These are phyloP conservation scores for Cytospora schulzeri DNA, from an alignment of 2,329 filamentous ascomycete species.

Conservation along the genomic window DNA sequence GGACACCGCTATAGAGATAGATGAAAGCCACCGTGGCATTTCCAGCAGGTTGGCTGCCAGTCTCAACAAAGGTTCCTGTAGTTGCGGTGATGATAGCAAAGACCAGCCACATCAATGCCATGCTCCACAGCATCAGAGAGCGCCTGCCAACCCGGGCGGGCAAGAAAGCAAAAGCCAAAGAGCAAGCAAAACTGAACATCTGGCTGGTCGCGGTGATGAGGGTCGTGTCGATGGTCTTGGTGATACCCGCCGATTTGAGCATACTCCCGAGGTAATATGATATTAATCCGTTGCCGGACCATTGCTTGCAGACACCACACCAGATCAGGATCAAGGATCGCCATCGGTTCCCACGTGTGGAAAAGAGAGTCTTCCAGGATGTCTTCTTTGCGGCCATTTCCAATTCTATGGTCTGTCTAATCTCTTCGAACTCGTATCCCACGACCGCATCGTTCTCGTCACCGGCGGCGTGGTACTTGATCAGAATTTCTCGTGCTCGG, in stretches of 20 bases:
- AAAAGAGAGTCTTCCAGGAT: slow-evolving; percentile 57
- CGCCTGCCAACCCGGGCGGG: neutral
- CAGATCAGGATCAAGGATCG: slow-evolving; percentile 51
- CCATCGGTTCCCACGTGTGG: slow-evolving; percentile 52
- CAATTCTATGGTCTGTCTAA: slow-evolving; percentile 56
- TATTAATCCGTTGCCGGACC: slow-evolving; percentile 54
- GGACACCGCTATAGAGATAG: neutral
- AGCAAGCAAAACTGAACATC: neutral
- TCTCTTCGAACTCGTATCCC: slow-evolving; percentile 62
- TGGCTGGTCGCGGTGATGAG: neutral
- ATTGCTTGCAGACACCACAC: slow-evolving; percentile 57
- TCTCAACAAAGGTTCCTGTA: neutral
- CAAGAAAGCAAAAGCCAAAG: neutral
- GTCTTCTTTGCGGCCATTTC: slow-evolving; percentile 53
- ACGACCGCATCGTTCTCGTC: slow-evolving; percentile 54
- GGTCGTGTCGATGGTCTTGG: slow-evolving; percentile 35
- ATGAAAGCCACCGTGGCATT: neutral
- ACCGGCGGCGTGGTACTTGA: slow-evolving; percentile 55
- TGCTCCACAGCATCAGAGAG: neutral
- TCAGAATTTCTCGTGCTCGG: slow-evolving; percentile 38
- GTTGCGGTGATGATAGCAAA: neutral
- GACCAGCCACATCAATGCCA: neutral
- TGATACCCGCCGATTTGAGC: slow-evolving; percentile 49
- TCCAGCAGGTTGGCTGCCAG: neutral
- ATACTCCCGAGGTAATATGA: slow-evolving; percentile 52